Evolutionary conservation across 2,329 filamentous ascomycete species (phyloP), one percentile per base, ranked within the genome.

Genomic region (Penicillium sp.): DNA sequence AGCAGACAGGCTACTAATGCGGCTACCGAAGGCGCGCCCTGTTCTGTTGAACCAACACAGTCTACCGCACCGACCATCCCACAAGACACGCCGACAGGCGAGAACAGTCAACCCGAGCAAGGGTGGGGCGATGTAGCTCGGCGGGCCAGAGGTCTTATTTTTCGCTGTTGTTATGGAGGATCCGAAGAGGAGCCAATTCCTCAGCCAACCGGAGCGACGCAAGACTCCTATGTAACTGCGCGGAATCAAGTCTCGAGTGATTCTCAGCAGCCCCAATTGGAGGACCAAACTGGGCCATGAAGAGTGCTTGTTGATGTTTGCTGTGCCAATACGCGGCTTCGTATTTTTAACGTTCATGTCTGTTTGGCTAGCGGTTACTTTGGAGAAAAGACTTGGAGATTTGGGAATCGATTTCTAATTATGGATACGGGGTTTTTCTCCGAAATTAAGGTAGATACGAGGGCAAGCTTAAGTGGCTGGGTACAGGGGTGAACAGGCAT

Each of bases 1-100:
- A 31, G 38, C 35, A 58, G 38, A 30, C 54, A 58, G 21, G 8
- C 30, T 23, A n/a, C 8, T 15, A n/a, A n/a, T 38, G 8, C 19
- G 31, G 54, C 29, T n/a, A 13, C 26, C 11, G 44, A 46, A 3
- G 55, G 55, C 19, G 11, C 55, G 23, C 29, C 53, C 29, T 62
- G 53, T 38, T 63, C 50, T 13, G 56, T 62, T 35, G 56, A 44
- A 7, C 56, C 59, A 23, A 66, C 62, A 26, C 58, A 62, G 35
- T 64, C 64, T 31, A 44, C 55, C 9, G 35, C 26, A 11, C 44
- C 49, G 23, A 61, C 41, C 46, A 47, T 45, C 11, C n/a, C 53
- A 5, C 61, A 54, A 7, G 60, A 63, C 21, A 48, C 13, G 29
- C 21, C 45, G 19, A 30, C 7, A 21, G 15, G 21, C 29, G 41